Conservation (phyloP, 768 basidiomycete species). For the Candolleomyces eurysporus region DNA sequence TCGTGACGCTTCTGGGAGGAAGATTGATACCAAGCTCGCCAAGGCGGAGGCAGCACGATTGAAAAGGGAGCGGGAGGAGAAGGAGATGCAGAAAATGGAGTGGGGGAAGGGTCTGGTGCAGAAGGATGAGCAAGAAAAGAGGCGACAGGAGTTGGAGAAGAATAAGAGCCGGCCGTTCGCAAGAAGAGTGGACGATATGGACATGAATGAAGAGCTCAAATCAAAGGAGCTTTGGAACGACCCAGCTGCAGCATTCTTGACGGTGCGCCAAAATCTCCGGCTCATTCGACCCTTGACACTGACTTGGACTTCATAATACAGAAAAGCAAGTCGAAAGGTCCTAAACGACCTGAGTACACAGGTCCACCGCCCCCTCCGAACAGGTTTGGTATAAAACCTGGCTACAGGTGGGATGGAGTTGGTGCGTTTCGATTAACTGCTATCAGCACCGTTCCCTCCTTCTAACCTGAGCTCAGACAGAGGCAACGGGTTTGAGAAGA, state of each 20-base stretch:
- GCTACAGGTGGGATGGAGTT: constrained; percentile 98
- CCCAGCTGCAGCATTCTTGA: constrained; percentile 93
- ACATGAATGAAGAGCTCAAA: constrained; percentile 83
- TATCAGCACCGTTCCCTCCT: neutral
- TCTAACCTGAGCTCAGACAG: constrained; percentile 53
- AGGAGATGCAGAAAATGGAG: constrained; percentile 90
- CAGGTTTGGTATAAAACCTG: constrained; percentile 92
- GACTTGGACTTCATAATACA: constrained; percentile 23
- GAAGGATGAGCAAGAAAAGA: constrained; percentile 72
- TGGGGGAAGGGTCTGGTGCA: constrained; percentile 98
- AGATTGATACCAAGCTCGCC: constrained; percentile 85
- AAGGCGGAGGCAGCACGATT: constrained; percentile 79
- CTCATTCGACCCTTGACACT: too few relatives aligned
- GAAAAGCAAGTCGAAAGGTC: constrained; percentile 76
- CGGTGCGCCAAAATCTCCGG: constrained; percentile 46
- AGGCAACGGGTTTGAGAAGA: constrained; percentile 93
- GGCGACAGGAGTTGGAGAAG: constrained; percentile 63
- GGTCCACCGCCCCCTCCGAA: constrained; percentile 93
- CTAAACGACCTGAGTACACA: constrained; percentile 78
- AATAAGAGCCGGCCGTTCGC: constrained; percentile 68
- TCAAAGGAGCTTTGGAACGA: constrained; percentile 91
- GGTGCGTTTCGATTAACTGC: constrained; percentile 47
- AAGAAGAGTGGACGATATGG: constrained; percentile 76
- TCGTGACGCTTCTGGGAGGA: constrained; percentile 84
- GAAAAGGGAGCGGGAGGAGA: constrained; percentile 82